Evolutionary conservation across 139 green algal genomes (phyloP), one percentile per base, ranked within the genome.

Genomic region (Nannochloris sp.): DNA sequence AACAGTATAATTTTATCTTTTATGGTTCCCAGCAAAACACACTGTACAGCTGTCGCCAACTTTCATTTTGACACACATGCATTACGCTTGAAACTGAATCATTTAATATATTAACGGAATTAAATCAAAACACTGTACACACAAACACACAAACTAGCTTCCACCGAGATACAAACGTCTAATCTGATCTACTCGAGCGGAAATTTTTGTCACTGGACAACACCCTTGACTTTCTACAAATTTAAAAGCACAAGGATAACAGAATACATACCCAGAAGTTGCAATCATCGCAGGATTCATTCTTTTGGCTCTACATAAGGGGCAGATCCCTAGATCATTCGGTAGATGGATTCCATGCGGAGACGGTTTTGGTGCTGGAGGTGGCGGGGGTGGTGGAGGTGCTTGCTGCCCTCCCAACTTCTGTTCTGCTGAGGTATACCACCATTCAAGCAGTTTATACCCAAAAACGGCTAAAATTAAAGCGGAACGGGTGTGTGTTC

Each of bases 361-460:
- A 19, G 77, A 44, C 1, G 80, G 78, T 23, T 38, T 58, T 1
- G 63, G 60, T 2, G 66, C 30, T 2, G 72, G 76, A 24, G 83
- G 84, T 4, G 84, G 77, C 5, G 83, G 76, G 12, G 86, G 86
- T 25, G 80, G 71, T 4, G 80, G 79, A 7, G 78, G 79, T 4
- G 70, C 67, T 35, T 81, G 73, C 2, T 60, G 46, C 0, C 54
- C 48, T 0, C 77, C 71, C 47, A 97, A 63, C 25, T 72, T 59
- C 35, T 85, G 76, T 68, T 97, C 90, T 5, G 77, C 90, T 9
- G 86, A 87, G 3, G 73, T 86, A 68, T 92, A 97, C 90, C 90
- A 97, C 90, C 90, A 97, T 79, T 97, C 90, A 15, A 96, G 66
- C 46, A 91, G 46, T 80, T 96, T 96, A 84, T 93, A 95, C 7